Evolutionary conservation across 2,329 filamentous ascomycete genomes (phyloP).

Genomic region (Fusarium drepaniforme): DNA sequence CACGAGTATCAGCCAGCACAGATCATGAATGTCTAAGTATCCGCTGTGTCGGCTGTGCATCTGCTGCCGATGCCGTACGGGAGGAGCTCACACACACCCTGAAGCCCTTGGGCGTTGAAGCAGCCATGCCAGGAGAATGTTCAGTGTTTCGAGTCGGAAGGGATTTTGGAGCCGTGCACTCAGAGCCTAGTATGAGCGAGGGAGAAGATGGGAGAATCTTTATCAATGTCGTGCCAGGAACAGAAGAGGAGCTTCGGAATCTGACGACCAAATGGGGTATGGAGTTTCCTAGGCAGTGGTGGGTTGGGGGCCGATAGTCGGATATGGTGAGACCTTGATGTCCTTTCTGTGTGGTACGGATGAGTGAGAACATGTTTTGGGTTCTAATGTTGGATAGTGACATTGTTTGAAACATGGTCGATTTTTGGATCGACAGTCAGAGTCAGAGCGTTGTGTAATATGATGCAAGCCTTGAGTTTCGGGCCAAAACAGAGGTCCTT

Average conservation of each 20-base stretch:
- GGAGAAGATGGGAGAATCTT: conserved; percentile 48
- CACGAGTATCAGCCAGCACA: conserved; percentile 44
- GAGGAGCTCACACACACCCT: conserved; percentile 48
- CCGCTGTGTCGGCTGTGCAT: conserved; percentile 58
- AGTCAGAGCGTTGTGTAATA: background rate
- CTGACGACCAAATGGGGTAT: conserved; percentile 53
- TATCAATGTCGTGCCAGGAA: conserved; percentile 54
- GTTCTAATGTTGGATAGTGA: background rate
- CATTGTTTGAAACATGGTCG: background rate
- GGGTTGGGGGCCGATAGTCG: conserved; percentile 29
- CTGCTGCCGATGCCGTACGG: conserved; percentile 55
- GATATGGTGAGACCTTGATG: background rate
- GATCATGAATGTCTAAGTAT: conserved; percentile 57
- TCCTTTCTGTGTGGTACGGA: background rate
- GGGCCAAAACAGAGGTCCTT: background rate
- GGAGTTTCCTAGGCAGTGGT: conserved; percentile 53
- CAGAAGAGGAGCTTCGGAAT: conserved; percentile 47
- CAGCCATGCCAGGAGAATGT: conserved; percentile 49
- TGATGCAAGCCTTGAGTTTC: background rate
- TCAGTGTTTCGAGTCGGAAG: conserved; percentile 57
- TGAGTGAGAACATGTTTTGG: background rate
- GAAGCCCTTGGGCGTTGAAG: conserved; percentile 31
- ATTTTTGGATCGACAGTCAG: background rate
- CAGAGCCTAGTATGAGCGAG: conserved; percentile 52
- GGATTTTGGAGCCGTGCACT: conserved; percentile 57